phyloP scores from a whole-genome alignment of 805 yeast genomes.

The Metschnikowia vanudenii region DNA sequence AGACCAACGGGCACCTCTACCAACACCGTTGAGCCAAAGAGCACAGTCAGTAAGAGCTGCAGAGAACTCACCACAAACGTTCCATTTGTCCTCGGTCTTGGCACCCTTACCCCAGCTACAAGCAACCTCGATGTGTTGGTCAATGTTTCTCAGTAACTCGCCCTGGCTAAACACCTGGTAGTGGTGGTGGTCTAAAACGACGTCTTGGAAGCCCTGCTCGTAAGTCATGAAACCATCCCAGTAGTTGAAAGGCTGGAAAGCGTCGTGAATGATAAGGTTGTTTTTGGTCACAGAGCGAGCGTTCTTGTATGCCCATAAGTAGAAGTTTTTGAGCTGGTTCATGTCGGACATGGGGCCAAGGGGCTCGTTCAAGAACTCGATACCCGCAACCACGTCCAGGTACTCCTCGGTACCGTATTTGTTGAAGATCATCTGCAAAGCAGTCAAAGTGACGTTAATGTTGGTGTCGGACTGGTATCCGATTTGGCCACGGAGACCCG shows the following conservation, averaged over 20 bases:
- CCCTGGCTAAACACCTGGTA: conserved; percentile 77
- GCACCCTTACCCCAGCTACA: conserved; percentile 20
- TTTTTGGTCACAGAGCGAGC: conserved; percentile 55
- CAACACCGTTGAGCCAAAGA: conserved; percentile 84
- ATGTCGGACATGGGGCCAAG: conserved; percentile 67
- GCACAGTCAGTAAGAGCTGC: conserved; percentile 90
- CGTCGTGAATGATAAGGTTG: conserved; percentile 77
- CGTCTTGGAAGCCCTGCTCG: conserved; percentile 50
- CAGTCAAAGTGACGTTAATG: conserved; percentile 47
- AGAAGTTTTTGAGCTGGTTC: conserved; percentile 57
- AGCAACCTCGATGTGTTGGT: conserved; percentile 51
- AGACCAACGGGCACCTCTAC: conserved; percentile 78
- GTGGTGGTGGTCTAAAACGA: conserved; percentile 84
- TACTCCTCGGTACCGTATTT: conserved; percentile 64
- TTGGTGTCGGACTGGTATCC: conserved; percentile 18
- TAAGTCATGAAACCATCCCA: conserved; percentile 58
- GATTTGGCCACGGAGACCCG: conserved; percentile 68
- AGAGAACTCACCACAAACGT: conserved; percentile 21
- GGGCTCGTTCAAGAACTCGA: conserved; percentile 89
- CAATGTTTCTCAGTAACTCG: conserved; percentile 58
- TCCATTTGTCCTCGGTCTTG: conserved; percentile 20
- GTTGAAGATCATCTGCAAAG: conserved; percentile 51
- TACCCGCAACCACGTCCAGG: conserved; percentile 73
- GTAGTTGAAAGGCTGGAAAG: conserved; percentile 55
- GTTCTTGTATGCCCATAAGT: conserved; percentile 58